Evolutionary conservation across 2,329 filamentous ascomycete species (phyloP).

Genomic region (Lachnellula occidentalis): DNA sequence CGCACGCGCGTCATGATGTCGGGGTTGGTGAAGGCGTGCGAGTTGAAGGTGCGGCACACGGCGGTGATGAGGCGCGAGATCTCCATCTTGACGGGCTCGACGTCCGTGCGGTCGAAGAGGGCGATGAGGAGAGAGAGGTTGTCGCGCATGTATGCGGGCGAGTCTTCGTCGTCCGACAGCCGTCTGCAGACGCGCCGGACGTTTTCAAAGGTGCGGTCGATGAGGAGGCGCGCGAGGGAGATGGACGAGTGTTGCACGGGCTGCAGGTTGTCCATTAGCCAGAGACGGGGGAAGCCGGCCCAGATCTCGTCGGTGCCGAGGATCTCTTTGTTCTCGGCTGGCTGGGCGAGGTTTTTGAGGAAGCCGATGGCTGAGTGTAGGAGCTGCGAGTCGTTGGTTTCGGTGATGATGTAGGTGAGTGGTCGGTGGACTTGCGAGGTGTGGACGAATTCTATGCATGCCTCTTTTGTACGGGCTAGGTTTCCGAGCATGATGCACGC

Average conservation of each 20-base stretch:
- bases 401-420: slow-evolving; percentile 41
- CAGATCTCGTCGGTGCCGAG: slow-evolving; percentile 44
- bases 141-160: slow-evolving; percentile 30
- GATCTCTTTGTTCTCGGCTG: slow-evolving; percentile 45
- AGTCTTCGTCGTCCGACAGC: slow-evolving; percentile 34
- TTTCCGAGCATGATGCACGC: slow-evolving; percentile 59
- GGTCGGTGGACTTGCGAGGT: slow-evolving; percentile 39
- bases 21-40: slow-evolving; percentile 27
- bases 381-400: slow-evolving; percentile 43
- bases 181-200: slow-evolving; percentile 44
- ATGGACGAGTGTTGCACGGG: slow-evolving; percentile 57
- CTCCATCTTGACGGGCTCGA: slow-evolving; percentile 54
- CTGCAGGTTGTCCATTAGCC: slow-evolving; percentile 46
- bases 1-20: slow-evolving; percentile 33
- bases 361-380: slow-evolving; percentile 54
- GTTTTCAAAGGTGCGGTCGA: slow-evolving; percentile 48
- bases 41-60: slow-evolving; percentile 51
- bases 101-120: slow-evolving; percentile 40
- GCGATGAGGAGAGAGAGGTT: slow-evolving; percentile 36
- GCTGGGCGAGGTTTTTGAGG: slow-evolving; percentile 60
- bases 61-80: slow-evolving; percentile 48
- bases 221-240: slow-evolving; percentile 51
- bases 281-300: slow-evolving; percentile 44
- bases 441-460: slow-evolving; percentile 46
- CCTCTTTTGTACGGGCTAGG: slow-evolving; percentile 52